These are phyloP conservation scores for Chrysanthemum seticuspe DNA, from an alignment of 129 eudicot species.

Conservation along the genomic window DNA sequence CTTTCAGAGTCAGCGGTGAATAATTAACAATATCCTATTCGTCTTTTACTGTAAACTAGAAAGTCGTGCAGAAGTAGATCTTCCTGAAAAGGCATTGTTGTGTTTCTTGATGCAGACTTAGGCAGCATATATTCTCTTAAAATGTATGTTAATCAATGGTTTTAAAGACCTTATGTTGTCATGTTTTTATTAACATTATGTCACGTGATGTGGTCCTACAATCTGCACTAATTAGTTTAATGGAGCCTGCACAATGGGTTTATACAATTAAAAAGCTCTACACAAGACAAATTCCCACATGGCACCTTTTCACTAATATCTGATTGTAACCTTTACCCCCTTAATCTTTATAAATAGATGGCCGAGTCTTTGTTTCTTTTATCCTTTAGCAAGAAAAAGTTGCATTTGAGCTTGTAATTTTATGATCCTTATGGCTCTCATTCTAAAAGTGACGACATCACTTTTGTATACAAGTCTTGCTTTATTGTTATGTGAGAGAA, in stretches of 20 bases:
- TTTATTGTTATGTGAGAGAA: conserved; percentile 28
- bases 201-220: conserved; percentile 55
- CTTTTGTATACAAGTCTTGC: conserved; percentile 29
- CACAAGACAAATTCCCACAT: conserved; percentile 40
- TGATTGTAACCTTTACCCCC: conserved; percentile 25
- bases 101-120: conserved; percentile 21
- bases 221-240: background rate
- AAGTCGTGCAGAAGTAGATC: conserved; percentile 20
- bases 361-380: conserved; percentile 47
- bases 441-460: conserved; percentile 26
- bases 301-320: conserved; percentile 33
- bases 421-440: conserved; percentile 47
- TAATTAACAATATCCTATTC: conserved; percentile 25
- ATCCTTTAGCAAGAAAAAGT: conserved; percentile 37
- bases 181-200: conserved; percentile 24
- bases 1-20: conserved; percentile 32
- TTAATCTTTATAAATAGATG: conserved; percentile 53
- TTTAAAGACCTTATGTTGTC: conserved; percentile 6
- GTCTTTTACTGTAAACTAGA: conserved; percentile 28
- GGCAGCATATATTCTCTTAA: conserved; percentile 28
- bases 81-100: conserved; percentile 29
- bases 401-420: conserved; percentile 24
- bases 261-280: conserved; percentile 1
- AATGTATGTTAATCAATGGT: conserved; percentile 17
- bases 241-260: too few relatives aligned